Conservation (phyloP, 192 early-diverging fungal species). For the Obelidium mucronatum region DNA sequence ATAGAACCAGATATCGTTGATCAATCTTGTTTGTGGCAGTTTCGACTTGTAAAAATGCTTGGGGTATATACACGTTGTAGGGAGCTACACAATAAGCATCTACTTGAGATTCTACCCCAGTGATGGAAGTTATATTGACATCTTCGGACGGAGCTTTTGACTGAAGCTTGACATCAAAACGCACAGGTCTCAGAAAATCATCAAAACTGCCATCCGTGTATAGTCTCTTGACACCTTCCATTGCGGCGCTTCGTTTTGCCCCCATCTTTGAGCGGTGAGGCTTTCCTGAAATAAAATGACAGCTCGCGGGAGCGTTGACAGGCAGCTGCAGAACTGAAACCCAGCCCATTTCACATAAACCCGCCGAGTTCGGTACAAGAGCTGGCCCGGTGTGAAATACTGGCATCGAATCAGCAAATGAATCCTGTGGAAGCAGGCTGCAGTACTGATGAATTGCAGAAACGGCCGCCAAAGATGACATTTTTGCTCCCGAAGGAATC, state of each 20-base stretch:
- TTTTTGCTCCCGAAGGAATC: constrained; percentile 66
- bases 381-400: constrained; percentile 51
- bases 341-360: constrained; percentile 12
- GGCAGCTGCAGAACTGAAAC: constrained; percentile 32
- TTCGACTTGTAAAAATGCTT: not conserved
- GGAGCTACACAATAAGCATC: constrained; percentile 1
- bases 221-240: constrained; percentile 75
- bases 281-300: constrained; percentile 30
- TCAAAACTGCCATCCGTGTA: constrained; percentile 74
- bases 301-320: constrained; percentile 33
- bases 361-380: not conserved
- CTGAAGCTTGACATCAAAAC: not conserved
- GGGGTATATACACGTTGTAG: constrained; percentile 9
- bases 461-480: constrained; percentile 75
- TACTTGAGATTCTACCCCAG: constrained; percentile 16
- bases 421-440: constrained; percentile 71
- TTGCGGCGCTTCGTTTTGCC: constrained; percentile 75
- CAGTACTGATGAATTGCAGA: constrained; percentile 76
- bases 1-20: constrained; percentile 11
- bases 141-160: not conserved
- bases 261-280: constrained; percentile 57
- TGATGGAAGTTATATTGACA: not conserved
- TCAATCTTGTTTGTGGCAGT: not conserved
- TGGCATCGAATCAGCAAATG: constrained; percentile 52
- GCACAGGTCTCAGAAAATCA: constrained; percentile 72